Base-by-base conservation (phyloP, 1,139 yeast genomes). In the Pichia inconspicua region DNA sequence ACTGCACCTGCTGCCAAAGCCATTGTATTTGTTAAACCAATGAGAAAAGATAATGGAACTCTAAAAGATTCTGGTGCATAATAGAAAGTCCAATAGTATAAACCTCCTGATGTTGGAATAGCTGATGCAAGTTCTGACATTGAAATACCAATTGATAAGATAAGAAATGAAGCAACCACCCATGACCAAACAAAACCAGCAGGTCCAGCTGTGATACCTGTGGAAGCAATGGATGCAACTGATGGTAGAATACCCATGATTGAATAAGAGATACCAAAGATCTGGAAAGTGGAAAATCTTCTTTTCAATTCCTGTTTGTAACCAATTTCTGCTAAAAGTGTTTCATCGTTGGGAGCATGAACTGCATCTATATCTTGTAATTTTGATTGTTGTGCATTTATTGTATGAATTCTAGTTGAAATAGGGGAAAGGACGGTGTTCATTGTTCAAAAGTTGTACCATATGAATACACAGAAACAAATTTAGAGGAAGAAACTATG, bases 91-190 rank as follows among this genome's bases (percentile, higher is more conserved):
- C 78, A 77, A 54, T 66, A 74, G 56, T 78, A 80, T 40, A 82
- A 68, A 3, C 88, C 89, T 44, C 89, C 89, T 22, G 82, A 73
- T 2, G 89, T 82, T 40, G 89, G 89, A 57, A 80, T 77, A 7
- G 85, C 75, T 30, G 81, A 74, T 5, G 82, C 82, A 46, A 82
- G 65, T 54, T 81, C 82, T 6, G 84, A 74, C 73, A 83, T 76
- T 1, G 80, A 70, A 14, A 72, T 50, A 25, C 84, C 84, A 41
- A 77, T 69, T 22, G 69, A 62, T 46, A 76, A 64, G 44, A 79
- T 74, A 49, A 79, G 75, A 36, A 72, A 42, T 43, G 77, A 72
- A 39, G 82, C 72, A 15, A 75, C 59, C 27, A 78, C 62, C 87
- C 88, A 82, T 7, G 84, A 82, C 84, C 86, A 80, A 4, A 79